Percentiles rank a stretch among this genome's conserved stretches.
phyloP scores from a whole-genome alignment of 352 stramenopile species.

The Phytophthora tentaculata region DNA sequence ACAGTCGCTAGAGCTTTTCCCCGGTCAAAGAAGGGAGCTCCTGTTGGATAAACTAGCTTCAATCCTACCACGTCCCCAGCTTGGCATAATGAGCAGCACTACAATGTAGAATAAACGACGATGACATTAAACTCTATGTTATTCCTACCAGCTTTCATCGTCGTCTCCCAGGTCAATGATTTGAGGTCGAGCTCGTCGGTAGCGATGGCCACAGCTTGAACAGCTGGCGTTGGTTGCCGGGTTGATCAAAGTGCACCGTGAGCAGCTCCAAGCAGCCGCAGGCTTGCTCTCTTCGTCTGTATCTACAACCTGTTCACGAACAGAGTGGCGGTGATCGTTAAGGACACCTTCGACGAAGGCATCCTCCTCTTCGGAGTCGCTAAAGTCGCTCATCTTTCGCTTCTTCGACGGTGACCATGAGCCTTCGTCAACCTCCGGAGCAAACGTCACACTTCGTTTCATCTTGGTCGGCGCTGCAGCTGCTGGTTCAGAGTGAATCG shows the following conservation, averaged over 20 bases:
- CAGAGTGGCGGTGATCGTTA: slow-evolving; percentile 12
- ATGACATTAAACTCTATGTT: slow-evolving; percentile 16
- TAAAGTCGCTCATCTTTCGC: slow-evolving; percentile 21
- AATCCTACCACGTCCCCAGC: too few relatives aligned
- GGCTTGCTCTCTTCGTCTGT: slow-evolving; percentile 49
- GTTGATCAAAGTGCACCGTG: slow-evolving; percentile 83
- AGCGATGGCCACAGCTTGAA: slow-evolving; percentile 71
- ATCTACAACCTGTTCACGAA: slow-evolving; percentile 8
- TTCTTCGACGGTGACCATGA: slow-evolving; percentile 33
- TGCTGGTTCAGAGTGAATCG: neutral
- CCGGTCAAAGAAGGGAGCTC: slow-evolving; percentile 14
- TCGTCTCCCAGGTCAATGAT: slow-evolving; percentile 63
- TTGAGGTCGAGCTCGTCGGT: slow-evolving; percentile 63
- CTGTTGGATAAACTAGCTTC: neutral
- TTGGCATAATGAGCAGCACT: too few relatives aligned
- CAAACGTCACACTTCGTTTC: slow-evolving; percentile 42
- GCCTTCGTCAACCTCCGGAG: slow-evolving; percentile 16
- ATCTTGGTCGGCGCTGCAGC: neutral
- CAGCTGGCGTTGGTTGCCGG: slow-evolving; percentile 60
- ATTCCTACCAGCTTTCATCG: slow-evolving; percentile 39
- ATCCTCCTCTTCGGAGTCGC: slow-evolving; percentile 37
- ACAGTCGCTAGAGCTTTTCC: slow-evolving; percentile 38
- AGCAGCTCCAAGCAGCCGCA: slow-evolving; percentile 64
- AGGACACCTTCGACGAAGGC: slow-evolving; percentile 37
- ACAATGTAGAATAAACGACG: neutral